A percentile compares a stretch with the other conserved stretches of the same genome.
phyloP scores from a whole-genome alignment of 2,329 filamentous ascomycete species.

The Exophiala sp. region DNA sequence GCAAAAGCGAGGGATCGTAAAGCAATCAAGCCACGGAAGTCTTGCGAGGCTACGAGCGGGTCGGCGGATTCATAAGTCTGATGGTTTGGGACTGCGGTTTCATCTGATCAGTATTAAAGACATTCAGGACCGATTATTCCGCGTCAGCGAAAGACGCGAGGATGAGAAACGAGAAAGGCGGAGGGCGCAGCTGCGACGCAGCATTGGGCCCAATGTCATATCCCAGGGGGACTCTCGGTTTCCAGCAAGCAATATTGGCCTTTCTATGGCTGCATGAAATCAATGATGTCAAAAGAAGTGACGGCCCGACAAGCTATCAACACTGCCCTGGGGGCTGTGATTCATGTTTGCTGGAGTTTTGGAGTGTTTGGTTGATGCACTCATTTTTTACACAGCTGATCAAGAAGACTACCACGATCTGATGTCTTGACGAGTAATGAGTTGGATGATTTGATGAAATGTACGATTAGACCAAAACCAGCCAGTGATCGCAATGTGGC shows the following conservation, averaged over 20 bases:
- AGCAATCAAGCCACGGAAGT: constrained; percentile 32
- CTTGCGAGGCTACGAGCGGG: constrained; percentile 31
- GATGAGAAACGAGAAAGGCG: constrained; percentile 47
- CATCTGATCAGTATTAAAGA: constrained; percentile 48
- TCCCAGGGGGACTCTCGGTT: constrained; percentile 33
- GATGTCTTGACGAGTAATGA: constrained; percentile 22
- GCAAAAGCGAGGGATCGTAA: constrained; percentile 27
- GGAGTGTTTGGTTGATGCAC: not conserved
- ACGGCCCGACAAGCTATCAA: constrained; percentile 7
- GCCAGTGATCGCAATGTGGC: not conserved
- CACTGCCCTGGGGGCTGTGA: constrained; percentile 17
- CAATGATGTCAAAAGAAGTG: not conserved
- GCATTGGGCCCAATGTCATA: constrained; percentile 45
- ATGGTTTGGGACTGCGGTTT: constrained; percentile 43
- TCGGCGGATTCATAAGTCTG: constrained; percentile 31
- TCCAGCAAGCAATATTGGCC: constrained; percentile 20
- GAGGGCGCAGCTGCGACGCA: constrained; percentile 49
- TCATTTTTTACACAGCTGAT: not conserved
- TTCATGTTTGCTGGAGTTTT: constrained; percentile 9
- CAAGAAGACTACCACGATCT: constrained; percentile 15
- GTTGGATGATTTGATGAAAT: constrained; percentile 8
- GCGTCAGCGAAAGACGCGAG: constrained; percentile 39
- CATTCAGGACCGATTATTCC: constrained; percentile 44
- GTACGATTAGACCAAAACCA: constrained; percentile 14
- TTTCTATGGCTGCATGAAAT: constrained; percentile 10